A percentile compares a stretch with the other conserved stretches of the same genome.
Evolutionary conservation across 2,329 filamentous ascomycete genomes (phyloP).

Genomic region (Bipolaris sorokiniana): DNA sequence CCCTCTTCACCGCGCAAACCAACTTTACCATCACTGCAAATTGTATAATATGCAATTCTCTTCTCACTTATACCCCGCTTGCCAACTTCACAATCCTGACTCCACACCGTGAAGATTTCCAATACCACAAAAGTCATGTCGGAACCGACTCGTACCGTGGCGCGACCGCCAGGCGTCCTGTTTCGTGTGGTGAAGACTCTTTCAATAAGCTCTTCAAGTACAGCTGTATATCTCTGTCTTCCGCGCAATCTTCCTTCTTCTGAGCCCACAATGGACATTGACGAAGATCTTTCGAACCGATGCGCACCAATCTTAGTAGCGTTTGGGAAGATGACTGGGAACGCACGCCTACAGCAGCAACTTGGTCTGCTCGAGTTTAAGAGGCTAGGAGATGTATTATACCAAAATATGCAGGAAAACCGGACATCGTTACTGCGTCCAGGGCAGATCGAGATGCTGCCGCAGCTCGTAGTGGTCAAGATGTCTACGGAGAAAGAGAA

Average conservation of each 20-base stretch:
- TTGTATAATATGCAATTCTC: too few species aligned
- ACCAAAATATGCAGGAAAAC: slow-evolving; percentile 1
- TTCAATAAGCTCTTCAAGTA: background rate
- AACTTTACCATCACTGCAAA: too few species aligned
- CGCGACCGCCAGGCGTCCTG: slow-evolving; percentile 6
- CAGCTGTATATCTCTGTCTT: slow-evolving; percentile 13
- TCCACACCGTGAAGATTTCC: background rate
- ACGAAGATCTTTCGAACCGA: background rate
- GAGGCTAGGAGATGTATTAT: background rate
- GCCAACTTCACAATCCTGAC: too few species aligned
- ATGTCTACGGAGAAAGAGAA: background rate
- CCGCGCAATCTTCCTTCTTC: slow-evolving; percentile 2
- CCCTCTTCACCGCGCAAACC: too few species aligned
- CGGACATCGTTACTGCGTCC: background rate
- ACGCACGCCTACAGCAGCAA: slow-evolving; percentile 2
- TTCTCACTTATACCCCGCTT: too few species aligned
- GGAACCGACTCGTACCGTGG: background rate
- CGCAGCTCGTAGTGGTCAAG: slow-evolving; percentile 12
- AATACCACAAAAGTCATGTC: background rate
- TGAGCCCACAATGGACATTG: background rate
- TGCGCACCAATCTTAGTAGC: background rate
- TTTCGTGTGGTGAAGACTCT: slow-evolving; percentile 16
- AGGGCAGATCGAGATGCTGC: background rate
- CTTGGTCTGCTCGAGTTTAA: slow-evolving; percentile 1
- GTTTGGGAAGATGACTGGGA: background rate